Conservation (phyloP, 2,329 filamentous ascomycete species). For the Pseudonectria buxi region DNA sequence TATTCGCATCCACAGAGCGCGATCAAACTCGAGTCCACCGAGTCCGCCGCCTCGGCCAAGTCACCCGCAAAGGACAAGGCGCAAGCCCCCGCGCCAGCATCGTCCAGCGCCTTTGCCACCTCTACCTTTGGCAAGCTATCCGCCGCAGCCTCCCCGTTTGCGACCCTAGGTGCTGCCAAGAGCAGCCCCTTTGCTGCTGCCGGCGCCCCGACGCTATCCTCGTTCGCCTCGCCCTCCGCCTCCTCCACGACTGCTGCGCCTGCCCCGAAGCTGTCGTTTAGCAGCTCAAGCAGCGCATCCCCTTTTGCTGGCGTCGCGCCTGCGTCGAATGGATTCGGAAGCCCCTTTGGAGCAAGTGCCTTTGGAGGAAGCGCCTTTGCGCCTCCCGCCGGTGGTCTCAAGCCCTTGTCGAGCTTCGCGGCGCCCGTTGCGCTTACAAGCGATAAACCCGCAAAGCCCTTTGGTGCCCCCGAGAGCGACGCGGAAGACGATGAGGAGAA, state of each 20-base stretch:
- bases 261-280: conserved; percentile 45
- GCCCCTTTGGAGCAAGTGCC: conserved; percentile 32
- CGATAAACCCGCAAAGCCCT: conserved; percentile 61
- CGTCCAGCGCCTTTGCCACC: conserved; percentile 57
- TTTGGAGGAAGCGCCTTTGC: conserved; percentile 30
- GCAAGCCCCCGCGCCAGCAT: conserved; percentile 36
- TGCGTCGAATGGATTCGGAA: conserved; percentile 43
- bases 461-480: conserved; percentile 68
- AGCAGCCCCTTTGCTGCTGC: conserved; percentile 45
- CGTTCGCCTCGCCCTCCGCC: conserved; percentile 26
- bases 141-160: conserved; percentile 58
- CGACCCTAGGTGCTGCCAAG: conserved; percentile 42
- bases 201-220: conserved; percentile 27
- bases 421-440: conserved; percentile 50
- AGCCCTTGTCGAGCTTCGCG: conserved; percentile 61
- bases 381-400: conserved; percentile 27
- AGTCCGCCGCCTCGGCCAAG: conserved; percentile 15
- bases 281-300: conserved; percentile 33
- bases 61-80: conserved; percentile 18
- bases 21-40: conserved; percentile 13
- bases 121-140: conserved; percentile 65
- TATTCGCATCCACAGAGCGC: conserved; percentile 10
- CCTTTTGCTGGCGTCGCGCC: conserved; percentile 41
- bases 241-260: conserved; percentile 22
- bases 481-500: conserved; percentile 39